Base-by-base conservation (phyloP, 768 basidiomycete species). In the Serendipita sp. region DNA sequence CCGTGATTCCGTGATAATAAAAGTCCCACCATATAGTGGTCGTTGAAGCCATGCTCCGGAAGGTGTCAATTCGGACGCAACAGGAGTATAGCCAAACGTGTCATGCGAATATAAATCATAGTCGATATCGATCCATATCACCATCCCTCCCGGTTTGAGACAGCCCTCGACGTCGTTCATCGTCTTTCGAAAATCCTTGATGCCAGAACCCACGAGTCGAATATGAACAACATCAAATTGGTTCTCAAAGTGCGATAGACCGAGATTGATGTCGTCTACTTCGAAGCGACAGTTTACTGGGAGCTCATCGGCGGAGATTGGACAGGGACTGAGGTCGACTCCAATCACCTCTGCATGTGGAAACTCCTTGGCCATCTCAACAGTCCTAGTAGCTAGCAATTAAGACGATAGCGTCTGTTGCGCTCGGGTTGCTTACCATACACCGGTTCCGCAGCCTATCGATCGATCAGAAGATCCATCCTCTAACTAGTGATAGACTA, bases 351-450 rank as follows among this genome's bases (percentile, higher is more conserved):
- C 73, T 66, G 81, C 85, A 69, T 80, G 76, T n/a, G 82, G 83
- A 71, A 84, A 90, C 55, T 76, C 75, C 53, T 69, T 72, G 64
- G 85, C 86, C 83, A 91, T 85, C 67, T 88, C 85, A 72, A 85
- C 77, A 3, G 83, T 76, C 88, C 88, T 91, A 70, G 66, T 16
- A 29, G 31, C 3, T 1, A 16, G n/a, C 5, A 23, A 52, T 6
- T 52, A 2, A 31, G 13, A 45, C 13, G 13, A 13, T 18, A 13
- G 13, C n/a, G n/a, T 50, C n/a, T 31, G 48, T 8, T 11, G n/a
- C 5, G 2, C 1, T 5, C n/a, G 48, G 31, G 11, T 29, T 10
- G 34, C 55, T 60, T 8, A 60, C 55, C 55, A 60, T 16, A 60
- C 55, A 18, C 55, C 55, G 16, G 55, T 60, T n/a, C 55, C 55